A percentile compares a stretch with the other conserved stretches of the same genome.
Conservation (phyloP, 371 early-diverging fungal species). For the Syncephalastrum monosporum region DNA sequence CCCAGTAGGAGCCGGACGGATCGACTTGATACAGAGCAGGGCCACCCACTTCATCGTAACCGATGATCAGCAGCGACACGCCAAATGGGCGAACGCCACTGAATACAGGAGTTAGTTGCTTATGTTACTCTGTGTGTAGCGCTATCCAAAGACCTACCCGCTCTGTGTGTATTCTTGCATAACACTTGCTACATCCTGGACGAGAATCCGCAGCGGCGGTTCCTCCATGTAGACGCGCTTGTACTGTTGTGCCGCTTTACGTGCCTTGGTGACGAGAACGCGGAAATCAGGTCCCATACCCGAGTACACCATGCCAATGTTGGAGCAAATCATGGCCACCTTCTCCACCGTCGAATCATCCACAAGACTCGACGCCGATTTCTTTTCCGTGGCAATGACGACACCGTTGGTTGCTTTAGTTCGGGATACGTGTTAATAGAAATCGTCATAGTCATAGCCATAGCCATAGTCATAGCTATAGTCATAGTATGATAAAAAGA, state of each 20-base stretch:
- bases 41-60: constrained; percentile 86
- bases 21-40: constrained; percentile 97
- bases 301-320: constrained; percentile 97
- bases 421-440: background rate
- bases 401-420: constrained; percentile 90
- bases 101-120: background rate
- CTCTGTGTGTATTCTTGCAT: constrained; percentile 99
- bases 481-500: background rate
- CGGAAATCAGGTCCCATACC: constrained; percentile 99
- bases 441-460: background rate
- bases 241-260: constrained; percentile 96
- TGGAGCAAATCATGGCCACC: constrained; percentile 86
- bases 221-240: constrained; percentile 92
- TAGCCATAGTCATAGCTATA: background rate
- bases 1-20: constrained; percentile 97
- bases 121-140: background rate
- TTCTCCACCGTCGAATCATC: constrained; percentile 89
- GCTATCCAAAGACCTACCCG: constrained; percentile 62
- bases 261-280: constrained; percentile 91
- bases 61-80: constrained; percentile 96
- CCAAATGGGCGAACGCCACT: constrained; percentile 99
- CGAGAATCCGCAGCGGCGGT: constrained; percentile 91
- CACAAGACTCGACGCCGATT: constrained; percentile 88
- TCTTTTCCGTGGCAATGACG: constrained; percentile 98
- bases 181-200: constrained; percentile 93